A percentile compares a stretch with the other conserved stretches of the same genome.
Conservation (phyloP, 305 asterid species). For the Rubia occidens region DNA sequence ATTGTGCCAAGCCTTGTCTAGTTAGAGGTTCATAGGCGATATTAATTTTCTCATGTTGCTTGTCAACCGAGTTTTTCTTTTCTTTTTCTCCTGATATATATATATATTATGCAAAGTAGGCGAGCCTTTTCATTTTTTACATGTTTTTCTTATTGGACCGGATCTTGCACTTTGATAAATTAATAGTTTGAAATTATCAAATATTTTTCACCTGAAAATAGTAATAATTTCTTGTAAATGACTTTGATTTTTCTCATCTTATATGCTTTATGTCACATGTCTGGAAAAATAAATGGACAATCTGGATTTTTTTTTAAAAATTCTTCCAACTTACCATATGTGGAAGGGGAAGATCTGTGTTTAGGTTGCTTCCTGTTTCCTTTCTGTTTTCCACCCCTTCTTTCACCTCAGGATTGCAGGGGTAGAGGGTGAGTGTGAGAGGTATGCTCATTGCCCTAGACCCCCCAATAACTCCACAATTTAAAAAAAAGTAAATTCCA, state of each 20-base stretch:
- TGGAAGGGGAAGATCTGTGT: not conserved
- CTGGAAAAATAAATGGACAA: not conserved
- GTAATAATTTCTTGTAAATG: not conserved
- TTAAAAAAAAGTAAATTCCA: too few species aligned
- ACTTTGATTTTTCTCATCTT: not conserved
- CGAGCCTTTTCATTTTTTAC: not conserved
- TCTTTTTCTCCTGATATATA: not conserved
- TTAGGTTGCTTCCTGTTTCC: not conserved
- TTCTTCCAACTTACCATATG: not conserved
- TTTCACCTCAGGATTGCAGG: not conserved
- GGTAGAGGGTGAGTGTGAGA: not conserved
- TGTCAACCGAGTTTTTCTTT: not conserved
- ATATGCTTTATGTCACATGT: not conserved
- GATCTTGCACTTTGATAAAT: not conserved
- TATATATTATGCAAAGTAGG: too few species aligned
- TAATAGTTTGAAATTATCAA: not conserved
- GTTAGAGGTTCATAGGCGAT: not conserved
- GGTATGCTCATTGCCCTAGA: not conserved
- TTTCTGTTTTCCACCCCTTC: not conserved
- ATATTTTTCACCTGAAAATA: not conserved
- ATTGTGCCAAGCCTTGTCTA: not conserved
- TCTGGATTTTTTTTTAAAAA: not conserved
- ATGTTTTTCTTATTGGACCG: slow-evolving; percentile 1
- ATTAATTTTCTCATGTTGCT: not conserved
- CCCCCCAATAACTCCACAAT: not conserved